Base-by-base conservation (phyloP, 306 rosid genomes). In the Pueraria montana region DNA sequence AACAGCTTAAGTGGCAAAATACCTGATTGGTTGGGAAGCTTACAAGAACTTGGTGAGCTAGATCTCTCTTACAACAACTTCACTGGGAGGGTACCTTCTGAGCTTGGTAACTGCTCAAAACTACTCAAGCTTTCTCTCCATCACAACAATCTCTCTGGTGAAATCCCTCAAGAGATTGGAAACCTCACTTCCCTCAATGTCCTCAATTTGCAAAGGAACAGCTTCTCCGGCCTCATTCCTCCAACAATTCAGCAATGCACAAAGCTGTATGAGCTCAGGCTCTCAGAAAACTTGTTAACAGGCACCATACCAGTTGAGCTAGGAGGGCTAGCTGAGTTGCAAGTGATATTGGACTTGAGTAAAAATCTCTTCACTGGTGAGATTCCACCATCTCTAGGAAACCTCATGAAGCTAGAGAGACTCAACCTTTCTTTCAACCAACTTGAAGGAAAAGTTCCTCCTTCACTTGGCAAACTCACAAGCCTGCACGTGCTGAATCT, bases 401-500 rank as follows among this genome's bases (percentile, higher is more conserved):
- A 87, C 68, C 88, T 96, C 78, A 79, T 91, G 88, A 96, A 92
- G 94, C 77, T 96, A 72, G 99, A 96, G 80, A 88, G 94, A 83
- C 87, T 96, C 36, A 87, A 96, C 67, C 89, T 96, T 36, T 94
- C 99, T 58, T 92, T 85, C 73, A 96, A 96, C 75, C 85, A 88
- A 40, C 94, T 96, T 75, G 74, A 83, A 59, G 98, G 98, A 65
- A 81, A 88, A 78, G 76, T 96, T 36, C 97, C 96, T 14, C 13
- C 74, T 36, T 85, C 98, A 52, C 93, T 94, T 42, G 94, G 91
- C 32, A 90, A 87, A 84, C 88, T 92, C 20, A 96, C 94, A 8
- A 96, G 99, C 91, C 83, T 96, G 36, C 95, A 94, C 70, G 83
- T 90, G 85, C 63, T 96, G 73, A 94, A 96, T 87, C 87, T 92